Conservation (phyloP, 1,284 basidiomycete genomes). For the Sporisorium exsertum region DNA sequence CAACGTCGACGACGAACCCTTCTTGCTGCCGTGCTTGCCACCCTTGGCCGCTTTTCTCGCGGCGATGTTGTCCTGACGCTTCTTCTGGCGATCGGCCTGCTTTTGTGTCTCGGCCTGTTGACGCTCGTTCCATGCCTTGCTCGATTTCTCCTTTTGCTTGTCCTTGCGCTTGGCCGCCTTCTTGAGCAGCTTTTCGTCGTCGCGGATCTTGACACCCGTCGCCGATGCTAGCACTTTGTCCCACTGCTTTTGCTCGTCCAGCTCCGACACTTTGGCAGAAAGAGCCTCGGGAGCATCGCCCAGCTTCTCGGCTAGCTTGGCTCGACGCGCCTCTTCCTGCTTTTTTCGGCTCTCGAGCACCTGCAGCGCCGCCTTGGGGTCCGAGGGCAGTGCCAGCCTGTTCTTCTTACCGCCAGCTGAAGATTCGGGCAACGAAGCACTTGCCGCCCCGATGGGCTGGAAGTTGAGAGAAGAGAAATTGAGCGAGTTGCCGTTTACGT, state of each 20-base stretch:
- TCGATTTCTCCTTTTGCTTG: constrained; percentile 63
- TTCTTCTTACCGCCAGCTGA: constrained; percentile 50
- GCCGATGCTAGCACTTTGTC: constrained; percentile 62
- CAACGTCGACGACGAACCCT: constrained; percentile 29
- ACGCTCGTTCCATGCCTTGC: constrained; percentile 63
- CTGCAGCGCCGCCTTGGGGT: constrained; percentile 66
- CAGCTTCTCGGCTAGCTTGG: constrained; percentile 46
- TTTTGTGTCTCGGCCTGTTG: constrained; percentile 51
- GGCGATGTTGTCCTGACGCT: constrained; percentile 63
- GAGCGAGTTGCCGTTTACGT: constrained; percentile 41
- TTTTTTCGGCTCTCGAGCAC: constrained; percentile 62
- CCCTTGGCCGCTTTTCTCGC: constrained; percentile 55
- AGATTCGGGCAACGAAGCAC: constrained; percentile 22
- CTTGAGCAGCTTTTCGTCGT: constrained; percentile 65
- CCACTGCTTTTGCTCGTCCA: constrained; percentile 61
- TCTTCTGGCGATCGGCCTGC: constrained; percentile 62
- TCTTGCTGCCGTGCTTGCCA: constrained; percentile 42
- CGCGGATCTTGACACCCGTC: constrained; percentile 65
- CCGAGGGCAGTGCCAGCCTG: constrained; percentile 59
- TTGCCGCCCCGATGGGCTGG: constrained; percentile 36
- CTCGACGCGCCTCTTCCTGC: constrained; percentile 47
- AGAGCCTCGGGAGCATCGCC: constrained; percentile 46
- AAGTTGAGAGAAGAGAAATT: constrained; percentile 58
- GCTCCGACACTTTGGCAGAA: constrained; percentile 43
- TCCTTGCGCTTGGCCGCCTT: constrained; percentile 65